Evolutionary conservation across 2,329 filamentous ascomycete species (phyloP), one percentile per base, ranked within the genome.

Genomic region (Xylaria sp.): DNA sequence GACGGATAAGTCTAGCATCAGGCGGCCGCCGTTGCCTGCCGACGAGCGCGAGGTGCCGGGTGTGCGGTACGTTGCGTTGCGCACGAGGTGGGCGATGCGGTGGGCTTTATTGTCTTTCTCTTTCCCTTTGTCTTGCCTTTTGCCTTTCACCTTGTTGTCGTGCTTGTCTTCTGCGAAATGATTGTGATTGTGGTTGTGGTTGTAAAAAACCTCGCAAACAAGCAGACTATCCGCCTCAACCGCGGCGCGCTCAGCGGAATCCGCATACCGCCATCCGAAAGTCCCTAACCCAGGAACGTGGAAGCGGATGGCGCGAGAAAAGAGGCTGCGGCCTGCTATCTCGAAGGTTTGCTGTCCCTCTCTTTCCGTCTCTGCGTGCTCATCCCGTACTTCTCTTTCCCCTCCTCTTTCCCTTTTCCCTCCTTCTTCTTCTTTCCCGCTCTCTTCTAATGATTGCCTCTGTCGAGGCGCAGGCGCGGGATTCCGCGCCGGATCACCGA

Each of bases 11-110:
- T 85, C 84, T 66, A 85, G 70, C 76, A 82, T 78, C 71, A 88
- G 73, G 48, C 84, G 78, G 0, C 86, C 86, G 1, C 86, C 86
- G 67, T 87, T 87, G 0, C 86, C 86, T 0, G 86, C 85, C 10
- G 79, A 79, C 58, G 76, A 75, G 25, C 68, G 71, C 41, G 70
- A 72, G 6, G 80, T 82, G 13, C 84, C 85, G 2, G 76, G 74
- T 2, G 80, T 83, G 23, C 86, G 80, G 18, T 79, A 76, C 50
- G 75, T 77, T 0, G 76, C 76, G 65, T 78, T 82, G 50, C 86
- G 81, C 18, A 86, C 75, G 44, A 88, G 75, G 59, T 82, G 81
- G 1, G 82, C 85, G 9, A 87, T 77, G 55, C 69, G 60, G 0
- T 7, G 50, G 39, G 23, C 8, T n/a, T 46, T 46, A 4, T n/a